A percentile compares a stretch with the other conserved stretches of the same genome.
Conservation (phyloP, 345 rosid species). For the Eucalyptus albens region DNA sequence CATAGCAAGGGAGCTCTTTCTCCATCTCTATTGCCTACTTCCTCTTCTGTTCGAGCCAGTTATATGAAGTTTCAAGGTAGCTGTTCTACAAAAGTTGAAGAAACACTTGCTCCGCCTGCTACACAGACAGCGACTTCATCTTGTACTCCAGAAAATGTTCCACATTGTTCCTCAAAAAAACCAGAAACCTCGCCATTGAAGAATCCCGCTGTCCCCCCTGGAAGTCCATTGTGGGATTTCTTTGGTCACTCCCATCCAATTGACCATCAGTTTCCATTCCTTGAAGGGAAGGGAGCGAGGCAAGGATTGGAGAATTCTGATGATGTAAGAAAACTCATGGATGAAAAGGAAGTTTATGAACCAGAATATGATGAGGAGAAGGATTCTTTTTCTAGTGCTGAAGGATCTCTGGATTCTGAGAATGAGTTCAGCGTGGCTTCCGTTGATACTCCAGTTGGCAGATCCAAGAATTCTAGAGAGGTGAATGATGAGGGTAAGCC, state of each 20-base stretch:
- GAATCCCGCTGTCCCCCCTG: slow-evolving; percentile 36
- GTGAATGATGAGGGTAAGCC: slow-evolving; percentile 23
- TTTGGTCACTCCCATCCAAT: slow-evolving; percentile 61
- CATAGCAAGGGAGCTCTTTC: slow-evolving; percentile 35
- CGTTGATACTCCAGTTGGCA: slow-evolving; percentile 53
- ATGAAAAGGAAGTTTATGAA: slow-evolving; percentile 50
- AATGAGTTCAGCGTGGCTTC: slow-evolving; percentile 70
- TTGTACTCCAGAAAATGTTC: slow-evolving; percentile 20
- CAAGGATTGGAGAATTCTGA: slow-evolving; percentile 27
- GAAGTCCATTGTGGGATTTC: slow-evolving; percentile 78
- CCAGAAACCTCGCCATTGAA: slow-evolving; percentile 36
- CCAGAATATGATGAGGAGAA: slow-evolving; percentile 56
- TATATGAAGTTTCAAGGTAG: slow-evolving; percentile 60
- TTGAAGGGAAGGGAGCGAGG: slow-evolving; percentile 23
- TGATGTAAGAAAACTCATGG: slow-evolving; percentile 30
- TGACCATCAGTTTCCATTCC: slow-evolving; percentile 46
- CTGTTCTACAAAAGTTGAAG: slow-evolving; percentile 59
- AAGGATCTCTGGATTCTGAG: slow-evolving; percentile 52
- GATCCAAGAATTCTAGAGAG: slow-evolving; percentile 61
- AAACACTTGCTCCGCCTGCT: slow-evolving; percentile 43
- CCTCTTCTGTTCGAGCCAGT: slow-evolving; percentile 38
- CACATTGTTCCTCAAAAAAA: slow-evolving; percentile 25
- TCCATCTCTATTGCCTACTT: slow-evolving; percentile 52
- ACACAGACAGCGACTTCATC: slow-evolving; percentile 43
- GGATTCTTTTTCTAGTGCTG: slow-evolving; percentile 40